Percentiles rank a stretch among this genome's conserved stretches.
Evolutionary conservation across 1,139 yeast genomes (phyloP).

Genomic region (Geotrichum restrictum): DNA sequence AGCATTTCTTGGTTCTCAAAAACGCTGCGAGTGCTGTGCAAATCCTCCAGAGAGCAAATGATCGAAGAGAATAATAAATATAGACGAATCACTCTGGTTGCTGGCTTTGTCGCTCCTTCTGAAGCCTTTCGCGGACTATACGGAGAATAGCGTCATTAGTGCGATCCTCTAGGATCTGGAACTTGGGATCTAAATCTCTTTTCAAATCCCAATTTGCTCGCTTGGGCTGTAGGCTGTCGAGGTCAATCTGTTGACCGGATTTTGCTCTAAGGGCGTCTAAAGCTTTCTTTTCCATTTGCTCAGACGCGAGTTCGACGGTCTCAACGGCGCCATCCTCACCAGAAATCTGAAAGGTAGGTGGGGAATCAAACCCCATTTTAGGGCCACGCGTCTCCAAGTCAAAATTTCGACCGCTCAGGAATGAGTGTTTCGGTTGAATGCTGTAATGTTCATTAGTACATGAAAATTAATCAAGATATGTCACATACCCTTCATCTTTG

Average conservation of each 20-base stretch:
- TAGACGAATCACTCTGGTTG: neutral
- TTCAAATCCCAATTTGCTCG: slow-evolving; percentile 40
- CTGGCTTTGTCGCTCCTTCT: slow-evolving; percentile 14
- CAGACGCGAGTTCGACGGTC: slow-evolving; percentile 41
- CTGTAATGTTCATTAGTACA: slow-evolving; percentile 11
- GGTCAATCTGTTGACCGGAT: slow-evolving; percentile 25
- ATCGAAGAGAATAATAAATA: too few relatives aligned
- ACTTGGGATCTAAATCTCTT: slow-evolving; percentile 36
- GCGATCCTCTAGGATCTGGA: slow-evolving; percentile 38
- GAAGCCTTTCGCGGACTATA: slow-evolving; percentile 41
- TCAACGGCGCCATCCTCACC: slow-evolving; percentile 31
- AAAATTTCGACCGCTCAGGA: slow-evolving; percentile 34
- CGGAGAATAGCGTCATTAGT: slow-evolving; percentile 44
- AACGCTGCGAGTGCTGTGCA: too few relatives aligned
- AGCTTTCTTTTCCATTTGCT: slow-evolving; percentile 35
- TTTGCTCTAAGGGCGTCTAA: slow-evolving; percentile 29
- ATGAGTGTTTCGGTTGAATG: slow-evolving; percentile 21
- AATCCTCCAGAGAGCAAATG: too few relatives aligned
- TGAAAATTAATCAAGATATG: slow-evolving; percentile 10
- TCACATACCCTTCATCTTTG: neutral
- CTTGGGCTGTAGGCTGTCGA: slow-evolving; percentile 34
- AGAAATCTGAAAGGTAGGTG: slow-evolving; percentile 28
- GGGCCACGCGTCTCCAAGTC: slow-evolving; percentile 37
- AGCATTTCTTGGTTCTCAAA: too few relatives aligned
- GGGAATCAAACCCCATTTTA: slow-evolving; percentile 37